Evolutionary conservation across 257 asterid genomes (phyloP), one percentile per base, ranked within the genome.

Genomic region (Fraxinus excelsior): DNA sequence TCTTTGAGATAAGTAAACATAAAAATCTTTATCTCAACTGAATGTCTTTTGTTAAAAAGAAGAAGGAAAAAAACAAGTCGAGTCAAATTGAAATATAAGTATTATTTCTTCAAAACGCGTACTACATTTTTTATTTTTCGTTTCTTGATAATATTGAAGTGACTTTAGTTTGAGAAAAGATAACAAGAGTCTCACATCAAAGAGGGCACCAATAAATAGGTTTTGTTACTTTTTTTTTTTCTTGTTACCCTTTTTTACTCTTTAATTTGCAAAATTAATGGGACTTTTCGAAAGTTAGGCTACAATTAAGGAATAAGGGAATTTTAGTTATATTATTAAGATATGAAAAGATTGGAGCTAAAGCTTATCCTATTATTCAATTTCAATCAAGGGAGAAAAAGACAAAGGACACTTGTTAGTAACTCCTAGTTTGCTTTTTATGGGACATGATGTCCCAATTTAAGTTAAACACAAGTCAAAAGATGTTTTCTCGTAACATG

Each of bases 281-380:
- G 66, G n/a, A 29, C 76, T 73, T 84, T 76, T 74, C 32, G 62
- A 23, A 21, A 65, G 35, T n/a, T 18, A 9, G 78, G 70, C 38
- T 65, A 66, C 67, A 68, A 71, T 72, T 58, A 34, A 67, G 81
- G 83, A 72, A 53, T 53, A 75, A 66, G 69, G 51, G 53, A 44
- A 71, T n/a, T 19, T 62, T 58, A 18, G 37, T 62, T 64, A 74
- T 21, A 25, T 74, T 70, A 78, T 82, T 74, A 79, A 44, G 74
- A 68, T 62, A 68, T 73, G 68, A 67, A 70, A 70, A 80, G 70
- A 42, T 2, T 42, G 75, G 73, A 53, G n/a, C 46, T 37, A 34
- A 53, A 64, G 83, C 79, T 85, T 85, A 81, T 82, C 68, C 71
- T 35, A 31, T 70, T 64, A 78, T 84, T 82, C 86, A 78, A 73